These are phyloP conservation scores for Rhizopus delemar DNA, from an alignment of 371 early-diverging fungal genomes.

Conservation along the genomic window DNA sequence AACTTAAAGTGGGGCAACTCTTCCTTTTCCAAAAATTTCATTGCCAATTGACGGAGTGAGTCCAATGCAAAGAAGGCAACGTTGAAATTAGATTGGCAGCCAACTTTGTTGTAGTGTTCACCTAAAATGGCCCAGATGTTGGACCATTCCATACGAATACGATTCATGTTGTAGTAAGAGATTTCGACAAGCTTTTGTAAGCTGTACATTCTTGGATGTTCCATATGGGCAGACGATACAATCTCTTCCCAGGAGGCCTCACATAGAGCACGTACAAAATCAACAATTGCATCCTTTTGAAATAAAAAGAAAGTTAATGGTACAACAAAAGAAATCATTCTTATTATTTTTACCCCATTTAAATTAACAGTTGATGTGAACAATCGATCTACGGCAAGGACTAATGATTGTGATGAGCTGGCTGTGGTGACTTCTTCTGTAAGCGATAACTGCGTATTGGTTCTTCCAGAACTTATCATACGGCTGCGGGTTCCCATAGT, in stretches of 20 bases:
- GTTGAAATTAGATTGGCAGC: slow-evolving; percentile 83
- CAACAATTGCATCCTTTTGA: slow-evolving; percentile 71
- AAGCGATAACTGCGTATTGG: slow-evolving; percentile 39
- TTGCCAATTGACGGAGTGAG: slow-evolving; percentile 89
- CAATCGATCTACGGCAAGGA: slow-evolving; percentile 81
- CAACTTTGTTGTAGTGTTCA: slow-evolving; percentile 89
- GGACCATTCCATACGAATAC: slow-evolving; percentile 96
- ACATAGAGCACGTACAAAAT: slow-evolving; percentile 87
- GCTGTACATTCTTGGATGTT: slow-evolving; percentile 83
- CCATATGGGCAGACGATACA: slow-evolving; percentile 60
- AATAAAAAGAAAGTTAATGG: not conserved
- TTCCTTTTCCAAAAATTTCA: slow-evolving; percentile 93
- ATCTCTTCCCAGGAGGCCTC: slow-evolving; percentile 91
- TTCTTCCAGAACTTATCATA: slow-evolving; percentile 19
- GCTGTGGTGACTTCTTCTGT: slow-evolving; percentile 56
- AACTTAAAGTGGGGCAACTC: slow-evolving; percentile 94
- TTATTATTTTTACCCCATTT: slow-evolving; percentile 40
- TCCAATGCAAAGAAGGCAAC: slow-evolving; percentile 92
- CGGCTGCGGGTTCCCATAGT: slow-evolving; percentile 23
- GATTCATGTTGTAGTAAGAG: slow-evolving; percentile 95
- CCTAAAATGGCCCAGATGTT: slow-evolving; percentile 93
- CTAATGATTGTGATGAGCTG: slow-evolving; percentile 65
- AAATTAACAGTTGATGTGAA: slow-evolving; percentile 66
- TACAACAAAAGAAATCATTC: not conserved
- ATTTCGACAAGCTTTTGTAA: slow-evolving; percentile 92